phyloP scores from a whole-genome alignment of 352 stramenopile species.

The Pythium sukuiense region DNA sequence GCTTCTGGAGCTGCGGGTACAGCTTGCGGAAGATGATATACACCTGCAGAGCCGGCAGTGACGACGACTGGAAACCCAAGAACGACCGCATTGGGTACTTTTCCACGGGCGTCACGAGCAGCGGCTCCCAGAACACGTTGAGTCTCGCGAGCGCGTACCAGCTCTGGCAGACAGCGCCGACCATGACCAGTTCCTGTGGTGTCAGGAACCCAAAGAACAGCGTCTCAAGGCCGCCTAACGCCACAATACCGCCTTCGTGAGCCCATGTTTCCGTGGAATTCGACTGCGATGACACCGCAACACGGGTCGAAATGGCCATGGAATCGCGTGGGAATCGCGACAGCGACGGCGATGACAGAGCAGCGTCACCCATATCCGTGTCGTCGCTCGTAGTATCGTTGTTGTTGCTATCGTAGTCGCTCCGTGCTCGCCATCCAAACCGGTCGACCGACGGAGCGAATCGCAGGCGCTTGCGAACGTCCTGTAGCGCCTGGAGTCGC shows the following conservation, averaged over 20 bases:
- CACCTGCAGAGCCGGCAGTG: slow-evolving; percentile 67
- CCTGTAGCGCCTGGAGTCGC: slow-evolving; percentile 56
- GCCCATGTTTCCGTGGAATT: slow-evolving; percentile 13
- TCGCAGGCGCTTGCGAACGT: slow-evolving; percentile 45
- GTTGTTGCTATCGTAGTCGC: background rate
- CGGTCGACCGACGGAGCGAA: slow-evolving; percentile 34
- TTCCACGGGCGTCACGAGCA: slow-evolving; percentile 58
- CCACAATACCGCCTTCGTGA: slow-evolving; percentile 42
- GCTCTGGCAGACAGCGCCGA: slow-evolving; percentile 49
- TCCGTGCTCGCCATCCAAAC: background rate
- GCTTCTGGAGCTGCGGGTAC: slow-evolving; percentile 19
- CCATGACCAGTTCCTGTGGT: slow-evolving; percentile 40
- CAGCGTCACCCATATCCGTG: background rate
- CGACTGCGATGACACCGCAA: slow-evolving; percentile 46
- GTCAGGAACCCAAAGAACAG: slow-evolving; percentile 67
- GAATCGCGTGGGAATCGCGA: slow-evolving; percentile 5
- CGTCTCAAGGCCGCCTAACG: slow-evolving; percentile 54
- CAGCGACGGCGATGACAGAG: background rate
- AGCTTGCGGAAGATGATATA: slow-evolving; percentile 72
- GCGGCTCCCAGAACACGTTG: slow-evolving; percentile 68
- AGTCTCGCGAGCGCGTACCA: slow-evolving; percentile 56
- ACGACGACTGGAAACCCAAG: slow-evolving; percentile 37
- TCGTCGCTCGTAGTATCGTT: slow-evolving; percentile 4
- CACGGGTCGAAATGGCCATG: slow-evolving; percentile 59
- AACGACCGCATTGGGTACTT: slow-evolving; percentile 62